Base-by-base conservation (phyloP, 2,329 filamentous ascomycete genomes). In the Diaporthe citriasiana region DNA sequence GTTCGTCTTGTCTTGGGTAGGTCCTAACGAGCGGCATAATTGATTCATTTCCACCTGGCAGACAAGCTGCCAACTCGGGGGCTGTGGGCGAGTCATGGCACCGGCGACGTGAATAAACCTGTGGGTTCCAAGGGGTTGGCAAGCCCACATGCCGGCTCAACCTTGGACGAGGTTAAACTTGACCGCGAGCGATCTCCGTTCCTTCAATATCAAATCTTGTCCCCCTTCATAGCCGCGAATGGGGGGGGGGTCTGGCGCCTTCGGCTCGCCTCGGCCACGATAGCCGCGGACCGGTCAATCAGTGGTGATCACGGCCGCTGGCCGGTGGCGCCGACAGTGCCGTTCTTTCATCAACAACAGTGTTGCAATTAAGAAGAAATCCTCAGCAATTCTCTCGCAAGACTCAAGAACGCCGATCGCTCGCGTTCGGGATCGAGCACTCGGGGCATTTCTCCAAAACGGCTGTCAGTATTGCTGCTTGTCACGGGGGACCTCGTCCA, bases 261-360 rank as follows among this genome's bases (percentile, higher is more conserved):
- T 53, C 47, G 45, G 63, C 63, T 68, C 63, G 63, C 22, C 47
- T 68, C 63, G 63, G 47, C 63, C 63, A 53, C 22, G 63, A 68
- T 68, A 68, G 63, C 63, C 63, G 63, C 63, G 63, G 63, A 51
- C 63, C 47, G 63, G 63, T 47, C 45, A 68, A 68, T 68, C 63
- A 68, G 15, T 68, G 63, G 33, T 68, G 63, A 68, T 68, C 63
- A 68, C 63, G 47, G 33, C 45, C 33, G 47, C 33, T 66, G 42
- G 30, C 45, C 63, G 63, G 33, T 51, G 33, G 33, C 53, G 63
- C 63, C 63, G 47, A 53, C 63, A 53, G 47, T 27, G 35, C 47
- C 63, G n/a, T 17, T 22, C 47, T 17, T 53, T 27, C n/a, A n/a
- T 51, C 33, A 25, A 35, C 47, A 22, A 40, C 22, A n/a, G 17